phyloP scores from a whole-genome alignment of 345 rosid genomes.

The Corchorus capsularis region DNA sequence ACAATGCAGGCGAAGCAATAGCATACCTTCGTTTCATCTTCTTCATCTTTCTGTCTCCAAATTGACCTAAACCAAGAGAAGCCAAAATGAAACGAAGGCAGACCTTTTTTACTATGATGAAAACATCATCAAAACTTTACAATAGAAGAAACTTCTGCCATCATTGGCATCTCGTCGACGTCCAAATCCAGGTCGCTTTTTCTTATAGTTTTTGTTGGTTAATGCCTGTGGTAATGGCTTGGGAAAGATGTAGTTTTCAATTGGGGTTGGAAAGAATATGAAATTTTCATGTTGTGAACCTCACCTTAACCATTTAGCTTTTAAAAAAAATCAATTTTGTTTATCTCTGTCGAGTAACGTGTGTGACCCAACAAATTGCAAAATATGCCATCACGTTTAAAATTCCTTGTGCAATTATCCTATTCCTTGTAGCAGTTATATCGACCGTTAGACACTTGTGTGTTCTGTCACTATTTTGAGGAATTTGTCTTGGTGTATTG shows the following conservation, averaged over 20 bases:
- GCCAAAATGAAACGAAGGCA: not conserved
- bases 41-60: conserved; percentile 12
- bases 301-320: not conserved
- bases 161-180: not conserved
- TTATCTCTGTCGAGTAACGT: too few relatives aligned
- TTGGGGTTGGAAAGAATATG: not conserved
- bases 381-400: not conserved
- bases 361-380: not conserved
- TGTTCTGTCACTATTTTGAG: not conserved
- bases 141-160: too few relatives aligned
- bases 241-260: not conserved
- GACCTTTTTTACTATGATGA: not conserved
- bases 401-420: not conserved
- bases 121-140: not conserved
- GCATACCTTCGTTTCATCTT: conserved; percentile 12
- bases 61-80: not conserved
- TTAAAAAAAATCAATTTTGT: not conserved
- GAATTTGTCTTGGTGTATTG: not conserved
- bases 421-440: not conserved
- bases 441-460: not conserved
- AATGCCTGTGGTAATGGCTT: conserved; percentile 10
- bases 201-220: not conserved
- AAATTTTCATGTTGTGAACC: not conserved
- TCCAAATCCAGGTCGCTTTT: conserved; percentile 3
- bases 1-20: not conserved